Evolutionary conservation across 441 rosid species (phyloP).

Genomic region (Iberis amara): DNA sequence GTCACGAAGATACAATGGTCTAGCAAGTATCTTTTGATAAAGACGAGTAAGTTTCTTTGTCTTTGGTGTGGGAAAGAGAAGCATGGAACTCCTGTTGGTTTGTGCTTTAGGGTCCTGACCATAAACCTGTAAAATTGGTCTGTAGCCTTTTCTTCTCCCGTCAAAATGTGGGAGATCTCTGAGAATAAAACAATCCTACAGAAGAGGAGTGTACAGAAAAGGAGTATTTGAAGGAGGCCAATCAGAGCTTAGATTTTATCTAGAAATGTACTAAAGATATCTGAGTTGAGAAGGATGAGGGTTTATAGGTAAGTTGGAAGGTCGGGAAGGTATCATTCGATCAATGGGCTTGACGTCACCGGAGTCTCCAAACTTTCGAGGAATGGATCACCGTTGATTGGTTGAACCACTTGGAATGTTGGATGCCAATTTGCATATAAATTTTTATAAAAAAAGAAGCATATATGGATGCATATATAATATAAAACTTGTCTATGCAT

Average conservation of each 20-base stretch:
- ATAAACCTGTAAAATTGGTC: constrained; percentile 74
- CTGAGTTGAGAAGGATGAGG: constrained; percentile 92
- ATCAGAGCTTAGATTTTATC: constrained; percentile 73
- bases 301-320: constrained; percentile 79
- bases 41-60: constrained; percentile 50
- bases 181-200: constrained; percentile 73
- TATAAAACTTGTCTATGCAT: not conserved
- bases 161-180: constrained; percentile 66
- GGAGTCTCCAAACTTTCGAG: constrained; percentile 96
- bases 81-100: constrained; percentile 70
- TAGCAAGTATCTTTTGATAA: constrained; percentile 50
- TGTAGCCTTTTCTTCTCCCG: constrained; percentile 66
- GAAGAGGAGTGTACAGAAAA: constrained; percentile 66
- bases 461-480: not conserved
- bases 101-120: constrained; percentile 74
- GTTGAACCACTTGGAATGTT: constrained; percentile 85
- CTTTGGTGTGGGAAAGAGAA: constrained; percentile 65
- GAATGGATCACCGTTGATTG: constrained; percentile 96
- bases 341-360: constrained; percentile 77
- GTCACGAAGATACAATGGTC: not conserved
- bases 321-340: constrained; percentile 95
- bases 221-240: constrained; percentile 96
- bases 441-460: not conserved
- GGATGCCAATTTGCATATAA: constrained; percentile 40
- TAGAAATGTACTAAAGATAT: constrained; percentile 90